These are phyloP conservation scores for Nicotiana benthamiana DNA, from an alignment of 257 asterid species.

Conservation along the genomic window DNA sequence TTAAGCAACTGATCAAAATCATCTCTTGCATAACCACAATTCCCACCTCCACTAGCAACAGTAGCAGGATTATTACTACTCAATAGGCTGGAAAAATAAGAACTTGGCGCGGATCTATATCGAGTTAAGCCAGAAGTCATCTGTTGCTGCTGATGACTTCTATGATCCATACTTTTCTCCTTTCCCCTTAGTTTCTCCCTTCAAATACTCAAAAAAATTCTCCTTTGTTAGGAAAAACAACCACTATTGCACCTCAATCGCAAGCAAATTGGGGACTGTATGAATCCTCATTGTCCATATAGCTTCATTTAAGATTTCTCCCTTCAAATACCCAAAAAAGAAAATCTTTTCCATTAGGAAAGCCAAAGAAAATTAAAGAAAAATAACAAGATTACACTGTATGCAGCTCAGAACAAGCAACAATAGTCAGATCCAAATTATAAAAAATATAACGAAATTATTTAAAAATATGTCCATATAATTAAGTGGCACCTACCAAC, in stretches of 20 bases:
- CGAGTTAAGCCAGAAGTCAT: constrained; percentile 56
- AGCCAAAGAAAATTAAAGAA: background rate
- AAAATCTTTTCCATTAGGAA: background rate
- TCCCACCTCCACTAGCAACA: constrained; percentile 1
- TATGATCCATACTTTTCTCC: constrained; percentile 1
- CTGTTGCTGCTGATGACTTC: constrained; percentile 25
- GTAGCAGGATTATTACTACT: constrained; percentile 10
- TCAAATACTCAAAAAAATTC: background rate
- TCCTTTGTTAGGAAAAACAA: background rate
- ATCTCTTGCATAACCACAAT: constrained; percentile 41
- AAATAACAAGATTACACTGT: background rate
- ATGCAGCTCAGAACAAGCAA: constrained; percentile 1
- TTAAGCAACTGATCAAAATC: constrained; percentile 60
- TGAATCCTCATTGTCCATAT: background rate
- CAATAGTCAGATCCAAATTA: background rate
- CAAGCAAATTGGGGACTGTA: background rate
- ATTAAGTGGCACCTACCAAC: background rate
- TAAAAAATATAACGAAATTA: background rate
- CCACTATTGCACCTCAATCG: background rate
- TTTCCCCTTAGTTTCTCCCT: background rate
- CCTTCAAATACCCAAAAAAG: background rate
- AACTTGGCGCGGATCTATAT: constrained; percentile 80
- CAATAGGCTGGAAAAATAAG: constrained; percentile 45
- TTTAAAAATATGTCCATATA: too few species aligned
- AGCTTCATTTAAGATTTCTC: background rate